A percentile compares a stretch with the other conserved stretches of the same genome.
phyloP scores from a whole-genome alignment of 805 yeast genomes.

The Zygoascus flipseniorum region DNA sequence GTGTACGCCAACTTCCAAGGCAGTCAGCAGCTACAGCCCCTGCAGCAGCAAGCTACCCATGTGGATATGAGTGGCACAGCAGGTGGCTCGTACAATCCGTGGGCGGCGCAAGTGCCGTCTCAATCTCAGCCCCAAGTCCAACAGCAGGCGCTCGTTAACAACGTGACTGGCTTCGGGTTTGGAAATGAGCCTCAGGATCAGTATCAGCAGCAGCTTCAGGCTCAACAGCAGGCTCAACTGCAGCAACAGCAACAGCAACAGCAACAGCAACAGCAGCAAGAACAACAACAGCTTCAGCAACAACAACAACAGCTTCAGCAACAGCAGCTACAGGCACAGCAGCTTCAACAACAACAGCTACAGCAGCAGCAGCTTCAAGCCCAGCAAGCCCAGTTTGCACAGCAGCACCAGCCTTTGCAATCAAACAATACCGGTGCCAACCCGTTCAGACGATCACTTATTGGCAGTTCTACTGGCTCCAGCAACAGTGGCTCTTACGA shows the following conservation, averaged over 20 bases:
- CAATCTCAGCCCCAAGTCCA: slow-evolving; percentile 19
- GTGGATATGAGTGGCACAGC: neutral
- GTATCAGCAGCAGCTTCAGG: slow-evolving; percentile 14
- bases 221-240: slow-evolving; percentile 14
- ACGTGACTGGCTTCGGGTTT: too few species aligned
- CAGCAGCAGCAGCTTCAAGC: slow-evolving; percentile 15
- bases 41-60: slow-evolving; percentile 19
- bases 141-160: slow-evolving; percentile 14
- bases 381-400: slow-evolving; percentile 17
- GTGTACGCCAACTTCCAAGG: neutral
- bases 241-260: slow-evolving; percentile 18
- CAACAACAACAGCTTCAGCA: slow-evolving; percentile 15
- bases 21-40: slow-evolving; percentile 18
- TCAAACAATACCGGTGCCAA: slow-evolving; percentile 15
- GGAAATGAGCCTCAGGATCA: slow-evolving; percentile 14
- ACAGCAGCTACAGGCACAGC: slow-evolving; percentile 16
- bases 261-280: slow-evolving; percentile 16
- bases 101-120: slow-evolving; percentile 11
- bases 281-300: slow-evolving; percentile 16
- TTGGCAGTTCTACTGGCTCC: neutral
- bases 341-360: neutral
- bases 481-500: neutral
- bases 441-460: slow-evolving; percentile 16
- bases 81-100: neutral
- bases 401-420: slow-evolving; percentile 14